Evolutionary conservation across 768 basidiomycete genomes (phyloP).

Genomic region (Serpula lacrymans): DNA sequence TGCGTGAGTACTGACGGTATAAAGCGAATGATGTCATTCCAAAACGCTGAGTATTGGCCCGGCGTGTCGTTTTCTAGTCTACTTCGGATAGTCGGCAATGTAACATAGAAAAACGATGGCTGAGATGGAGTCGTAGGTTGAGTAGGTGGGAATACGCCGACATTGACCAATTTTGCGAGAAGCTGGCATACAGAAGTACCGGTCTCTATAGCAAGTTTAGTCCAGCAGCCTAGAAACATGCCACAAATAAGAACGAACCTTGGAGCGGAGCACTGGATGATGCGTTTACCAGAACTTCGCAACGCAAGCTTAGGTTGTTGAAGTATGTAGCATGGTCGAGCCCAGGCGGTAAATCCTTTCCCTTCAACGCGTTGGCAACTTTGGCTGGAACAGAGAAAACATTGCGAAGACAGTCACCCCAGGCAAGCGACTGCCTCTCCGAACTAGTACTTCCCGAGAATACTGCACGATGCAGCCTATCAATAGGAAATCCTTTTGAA

Average conservation of each 20-base stretch:
- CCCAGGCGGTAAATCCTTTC: constrained; percentile 38
- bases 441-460: constrained; percentile 28
- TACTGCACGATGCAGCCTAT: constrained; percentile 56
- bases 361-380: constrained; percentile 67
- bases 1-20: constrained; percentile 51
- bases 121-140: constrained; percentile 53
- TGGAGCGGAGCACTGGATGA: constrained; percentile 33
- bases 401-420: constrained; percentile 77
- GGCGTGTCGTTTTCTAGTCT: constrained; percentile 27
- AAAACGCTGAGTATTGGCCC: constrained; percentile 43
- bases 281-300: constrained; percentile 48
- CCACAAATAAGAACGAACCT: constrained; percentile 37
- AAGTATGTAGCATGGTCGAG: constrained; percentile 61
- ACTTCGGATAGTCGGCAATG: constrained; percentile 45
- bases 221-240: constrained; percentile 3
- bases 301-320: constrained; percentile 47
- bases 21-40: constrained; percentile 44
- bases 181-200: constrained; percentile 48
- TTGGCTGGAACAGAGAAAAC: constrained; percentile 68
- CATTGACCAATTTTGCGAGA: constrained; percentile 61
- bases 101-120: constrained; percentile 64
- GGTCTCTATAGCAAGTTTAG: constrained; percentile 28
- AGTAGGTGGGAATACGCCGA: constrained; percentile 60
- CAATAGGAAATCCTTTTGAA: constrained; percentile 60
- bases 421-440: constrained; percentile 37